Conservation (phyloP, 202 grass and related monocot genomes). For the Panicum virgatum region DNA sequence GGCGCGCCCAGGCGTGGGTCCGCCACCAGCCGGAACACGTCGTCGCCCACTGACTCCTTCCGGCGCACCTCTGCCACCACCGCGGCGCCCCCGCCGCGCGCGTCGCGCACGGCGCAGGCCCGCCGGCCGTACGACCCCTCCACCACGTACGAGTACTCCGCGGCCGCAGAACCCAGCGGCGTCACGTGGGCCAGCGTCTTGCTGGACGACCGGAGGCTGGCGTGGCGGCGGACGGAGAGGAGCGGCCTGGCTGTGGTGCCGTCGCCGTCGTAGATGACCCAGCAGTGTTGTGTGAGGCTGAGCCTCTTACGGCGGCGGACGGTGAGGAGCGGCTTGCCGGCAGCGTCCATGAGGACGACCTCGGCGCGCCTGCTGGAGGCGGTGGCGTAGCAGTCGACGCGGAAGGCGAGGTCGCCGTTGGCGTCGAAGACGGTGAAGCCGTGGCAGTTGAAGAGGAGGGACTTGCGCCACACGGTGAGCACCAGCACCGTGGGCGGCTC, state of each 20-base stretch:
- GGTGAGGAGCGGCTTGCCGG: constrained; percentile 65
- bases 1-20: constrained; percentile 28
- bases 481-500: constrained; percentile 29
- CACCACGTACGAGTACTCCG: constrained; percentile 46
- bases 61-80: constrained; percentile 54
- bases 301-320: constrained; percentile 59
- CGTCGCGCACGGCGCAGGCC: too few relatives aligned
- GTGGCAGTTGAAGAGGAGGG: constrained; percentile 43
- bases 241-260: constrained; percentile 41
- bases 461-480: constrained; percentile 55
- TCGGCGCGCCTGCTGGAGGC: constrained; percentile 39
- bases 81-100: constrained; percentile 40
- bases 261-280: constrained; percentile 76
- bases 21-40: constrained; percentile 71
- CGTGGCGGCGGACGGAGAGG: constrained; percentile 63
- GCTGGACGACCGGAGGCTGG: constrained; percentile 29
- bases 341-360: constrained; percentile 84
- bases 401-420: constrained; percentile 71
- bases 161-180: not conserved
- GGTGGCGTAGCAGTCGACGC: constrained; percentile 77
- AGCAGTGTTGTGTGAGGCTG: constrained; percentile 44
- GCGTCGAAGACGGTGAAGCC: constrained; percentile 87
- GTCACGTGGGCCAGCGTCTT: constrained; percentile 54
- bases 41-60: constrained; percentile 61
- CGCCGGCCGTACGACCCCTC: constrained; percentile 72